Evolutionary conservation across 2,329 filamentous ascomycete genomes (phyloP), one percentile per base, ranked within the genome.

Genomic region (Daldinia sp.): DNA sequence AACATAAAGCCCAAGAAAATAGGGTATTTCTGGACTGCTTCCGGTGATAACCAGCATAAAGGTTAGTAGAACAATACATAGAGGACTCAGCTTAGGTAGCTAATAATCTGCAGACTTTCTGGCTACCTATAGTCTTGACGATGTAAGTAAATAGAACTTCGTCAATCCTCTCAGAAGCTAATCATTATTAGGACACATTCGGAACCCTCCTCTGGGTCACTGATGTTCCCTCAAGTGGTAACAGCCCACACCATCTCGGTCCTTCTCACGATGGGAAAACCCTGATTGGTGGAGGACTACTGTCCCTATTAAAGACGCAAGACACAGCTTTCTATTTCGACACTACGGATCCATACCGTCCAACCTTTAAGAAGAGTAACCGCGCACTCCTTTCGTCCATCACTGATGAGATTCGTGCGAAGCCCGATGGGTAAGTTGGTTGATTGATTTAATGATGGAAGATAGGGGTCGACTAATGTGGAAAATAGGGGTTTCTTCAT

Each of bases 281-380:
- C 0, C 71, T 88, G 0, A 77, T 85, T 15, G 85, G 85, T 25
- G 85, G 85, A 55, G 85, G 85, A 41, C 78, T 88, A 0, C 73
- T 87, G 32, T 87, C 84, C 1, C 77, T 87, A 1, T 76, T 87
- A 55, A 87, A 87, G 77, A 84, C 81, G 1, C 85, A 87, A 76
- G 85, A 88, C 70, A 87, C 85, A 1, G 85, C 82, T 0, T 88
- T 81, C 73, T 88, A 87, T 78, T 88, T 88, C 65, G 85, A 89
- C 64, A 81, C 81, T 13, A 80, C 78, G 23, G 78, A 88, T 70
- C 85, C 85, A 0, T 88, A 88, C 72, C 78, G 80, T 11, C 86
- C 86, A 23, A 81, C 78, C 68, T 88, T 87, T 73, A 76, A 78
- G 68, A 86, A 88, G 76, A 86, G 82, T 73, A 87, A 88, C 75